phyloP scores from a whole-genome alignment of 192 early-diverging fungal species.

The Rhizophagus prolifer region DNA sequence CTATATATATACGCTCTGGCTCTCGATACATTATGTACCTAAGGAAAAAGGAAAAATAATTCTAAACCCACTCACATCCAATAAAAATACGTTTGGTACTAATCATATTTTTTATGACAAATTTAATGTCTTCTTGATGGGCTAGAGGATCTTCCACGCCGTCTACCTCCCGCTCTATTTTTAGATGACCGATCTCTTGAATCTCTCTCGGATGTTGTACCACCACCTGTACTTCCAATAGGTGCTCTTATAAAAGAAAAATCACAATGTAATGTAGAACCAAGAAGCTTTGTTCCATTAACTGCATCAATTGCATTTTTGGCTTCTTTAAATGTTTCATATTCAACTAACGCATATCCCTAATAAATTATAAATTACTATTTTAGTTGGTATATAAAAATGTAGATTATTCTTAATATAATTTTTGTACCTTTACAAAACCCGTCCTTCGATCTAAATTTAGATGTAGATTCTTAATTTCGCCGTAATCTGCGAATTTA shows the following conservation, averaged over 20 bases:
- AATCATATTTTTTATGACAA: background rate
- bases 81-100: background rate
- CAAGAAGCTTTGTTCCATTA: constrained; percentile 74
- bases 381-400: no score
- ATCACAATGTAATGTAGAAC: constrained; percentile 70
- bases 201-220: constrained; percentile 30
- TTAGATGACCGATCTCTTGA: constrained; percentile 6
- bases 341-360: constrained; percentile 95
- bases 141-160: constrained; percentile 26
- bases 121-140: constrained; percentile 27
- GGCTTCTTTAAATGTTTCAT: constrained; percentile 76
- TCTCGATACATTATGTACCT: no score
- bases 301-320: constrained; percentile 71
- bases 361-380: constrained; percentile 34
- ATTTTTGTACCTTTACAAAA: constrained; percentile 74
- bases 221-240: constrained; percentile 37
- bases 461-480: constrained; percentile 85
- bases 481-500: constrained; percentile 88
- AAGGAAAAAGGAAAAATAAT: no score
- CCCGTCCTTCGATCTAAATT: constrained; percentile 94
- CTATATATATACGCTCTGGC: no score
- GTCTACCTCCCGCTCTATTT: constrained; percentile 25
- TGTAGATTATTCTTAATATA: background rate
- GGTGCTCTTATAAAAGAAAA: constrained; percentile 83
- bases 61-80: background rate